Percentiles rank a stretch among this genome's conserved stretches.
phyloP scores from a whole-genome alignment of 192 early-diverging fungal species.

The Rhizophagus clarus region DNA sequence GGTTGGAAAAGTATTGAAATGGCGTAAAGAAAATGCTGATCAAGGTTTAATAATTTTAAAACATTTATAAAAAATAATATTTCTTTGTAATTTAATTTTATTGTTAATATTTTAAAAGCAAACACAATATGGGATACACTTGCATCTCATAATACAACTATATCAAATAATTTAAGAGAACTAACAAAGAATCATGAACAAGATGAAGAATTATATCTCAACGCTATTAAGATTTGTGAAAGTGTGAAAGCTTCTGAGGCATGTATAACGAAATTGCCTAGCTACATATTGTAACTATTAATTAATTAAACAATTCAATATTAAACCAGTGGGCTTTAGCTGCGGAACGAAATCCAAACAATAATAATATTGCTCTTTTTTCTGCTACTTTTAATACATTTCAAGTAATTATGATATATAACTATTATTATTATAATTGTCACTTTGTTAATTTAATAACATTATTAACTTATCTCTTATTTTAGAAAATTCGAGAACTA shows the following conservation, averaged over 20 bases:
- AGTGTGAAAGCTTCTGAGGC: constrained; percentile 46
- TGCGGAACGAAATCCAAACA: neutral
- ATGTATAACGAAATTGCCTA: neutral
- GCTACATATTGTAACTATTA: neutral
- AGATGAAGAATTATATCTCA: constrained; percentile 46
- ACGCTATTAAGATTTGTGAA: constrained; percentile 52
- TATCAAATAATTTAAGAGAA: constrained; percentile 59
- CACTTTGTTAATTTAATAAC: neutral
- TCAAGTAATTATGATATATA: neutral
- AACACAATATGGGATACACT: constrained; percentile 63
- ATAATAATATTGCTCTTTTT: neutral
- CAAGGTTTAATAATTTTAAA: constrained; percentile 44
- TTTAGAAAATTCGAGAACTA: constrained; percentile 60
- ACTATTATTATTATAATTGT: neutral
- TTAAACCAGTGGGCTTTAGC: neutral
- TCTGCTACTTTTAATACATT: neutral
- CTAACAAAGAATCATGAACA: constrained; percentile 36
- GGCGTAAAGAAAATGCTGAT: constrained; percentile 72
- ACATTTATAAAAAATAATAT: neutral
- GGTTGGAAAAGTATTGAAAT: constrained; percentile 82
- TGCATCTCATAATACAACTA: constrained; percentile 57
- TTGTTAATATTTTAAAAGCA: constrained; percentile 39
- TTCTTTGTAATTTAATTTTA: neutral
- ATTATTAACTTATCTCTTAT: constrained; percentile 36
- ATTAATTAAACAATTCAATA: neutral